Evolutionary conservation across 495 filamentous ascomycete species (phyloP), one percentile per base, ranked within the genome.

Genomic region (Glarea lozoyensis): DNA sequence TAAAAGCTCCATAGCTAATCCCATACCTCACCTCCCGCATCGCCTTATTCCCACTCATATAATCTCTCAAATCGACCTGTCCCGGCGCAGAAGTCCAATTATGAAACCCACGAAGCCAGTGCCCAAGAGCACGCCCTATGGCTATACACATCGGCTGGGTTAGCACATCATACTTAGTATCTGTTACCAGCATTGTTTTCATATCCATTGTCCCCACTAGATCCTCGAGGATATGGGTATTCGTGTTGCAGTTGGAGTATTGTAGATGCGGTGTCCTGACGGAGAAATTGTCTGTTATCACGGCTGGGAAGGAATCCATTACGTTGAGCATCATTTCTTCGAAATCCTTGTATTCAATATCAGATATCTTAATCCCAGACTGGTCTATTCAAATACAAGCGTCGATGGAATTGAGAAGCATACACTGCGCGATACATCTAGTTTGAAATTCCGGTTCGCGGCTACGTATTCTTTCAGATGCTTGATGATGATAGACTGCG

Each of bases 61-160:
- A 37, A 6, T 52, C 45, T n/a, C 55, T 58, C 12, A 70, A 43
- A 3, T 39, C 47, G 9, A 46, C 25, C 46, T 73, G 70, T 30
- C 58, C 60, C 2, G 60, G 32, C 4, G 57, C 53, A 10, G 42
- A 41, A 1, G 53, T 60, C 78, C 74, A 81, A 3, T 37, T 10
- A 42, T 81, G 76, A 37, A 81, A 78, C 1, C 40, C 40, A n/a
- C 56, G 55, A 2, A 76, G 61, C 75, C 78, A 81, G 17, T 42
- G 48, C 4, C 76, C 76, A 15, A 82, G 48, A 1, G 65, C 62
- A 7, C 56, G 60, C 22, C 78, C 79, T 12, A 81, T 58, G 47
- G 25, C 33, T 11, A 11, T 11, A 35, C 37, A 53, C 16, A 45
- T 19, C 1, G 54, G 50, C 21, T 57, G 46, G 2, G 50, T 50